These are phyloP conservation scores for Rhodotorula sp. DNA, from an alignment of 1,284 basidiomycete species.

Conservation along the genomic window DNA sequence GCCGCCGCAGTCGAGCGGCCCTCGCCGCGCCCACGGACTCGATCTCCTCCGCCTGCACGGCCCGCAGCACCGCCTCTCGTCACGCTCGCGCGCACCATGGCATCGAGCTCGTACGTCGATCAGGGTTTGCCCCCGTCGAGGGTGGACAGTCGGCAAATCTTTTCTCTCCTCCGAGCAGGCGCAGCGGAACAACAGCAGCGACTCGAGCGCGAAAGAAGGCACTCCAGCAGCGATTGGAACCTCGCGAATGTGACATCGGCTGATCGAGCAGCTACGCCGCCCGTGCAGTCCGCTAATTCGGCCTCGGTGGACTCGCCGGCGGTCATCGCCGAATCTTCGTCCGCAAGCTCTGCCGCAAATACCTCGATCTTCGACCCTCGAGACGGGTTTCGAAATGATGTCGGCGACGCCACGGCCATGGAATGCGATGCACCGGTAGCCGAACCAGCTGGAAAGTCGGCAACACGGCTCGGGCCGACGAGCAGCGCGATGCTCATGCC, in stretches of 20 bases:
- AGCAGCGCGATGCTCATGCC: conserved; percentile 26
- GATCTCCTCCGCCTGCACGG: not conserved
- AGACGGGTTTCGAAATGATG: too few species aligned
- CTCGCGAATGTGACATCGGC: not conserved
- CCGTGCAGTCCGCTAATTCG: not conserved
- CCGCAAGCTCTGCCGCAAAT: too few species aligned
- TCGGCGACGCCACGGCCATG: too few species aligned
- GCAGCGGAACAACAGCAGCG: conserved; percentile 1
- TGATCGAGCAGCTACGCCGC: not conserved
- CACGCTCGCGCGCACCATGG: not conserved
- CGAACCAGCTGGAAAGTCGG: not conserved
- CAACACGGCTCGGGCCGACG: not conserved
- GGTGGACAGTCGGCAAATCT: not conserved
- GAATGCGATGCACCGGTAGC: not conserved
- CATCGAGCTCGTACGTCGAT: not conserved
- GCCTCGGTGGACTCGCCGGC: not conserved
- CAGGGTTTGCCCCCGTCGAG: not conserved
- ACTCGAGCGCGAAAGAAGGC: not conserved
- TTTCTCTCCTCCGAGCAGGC: not conserved
- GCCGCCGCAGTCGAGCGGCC: not conserved
- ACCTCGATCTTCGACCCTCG: too few species aligned
- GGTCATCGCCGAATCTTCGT: not conserved
- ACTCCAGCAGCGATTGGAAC: not conserved
- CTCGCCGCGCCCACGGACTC: not conserved
- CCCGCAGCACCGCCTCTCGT: not conserved